Conservation (phyloP, 768 basidiomycete genomes). For the Pulveroboletus sp. region DNA sequence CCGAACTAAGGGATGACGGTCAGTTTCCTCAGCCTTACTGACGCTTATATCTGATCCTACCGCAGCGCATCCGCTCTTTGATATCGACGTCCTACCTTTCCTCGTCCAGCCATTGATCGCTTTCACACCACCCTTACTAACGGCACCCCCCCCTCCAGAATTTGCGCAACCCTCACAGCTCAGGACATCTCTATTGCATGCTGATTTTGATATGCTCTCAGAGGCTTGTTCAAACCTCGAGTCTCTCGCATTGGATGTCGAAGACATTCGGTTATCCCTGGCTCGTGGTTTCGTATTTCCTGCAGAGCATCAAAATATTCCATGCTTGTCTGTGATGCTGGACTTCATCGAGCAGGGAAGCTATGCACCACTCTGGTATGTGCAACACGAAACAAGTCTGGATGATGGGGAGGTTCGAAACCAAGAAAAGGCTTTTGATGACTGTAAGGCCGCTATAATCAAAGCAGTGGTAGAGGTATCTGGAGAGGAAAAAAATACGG, state of each 20-base stretch:
- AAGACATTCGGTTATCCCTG: conserved; percentile 68
- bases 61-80: conserved; percentile 55
- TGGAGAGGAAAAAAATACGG: conserved; percentile 74
- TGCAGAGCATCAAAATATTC: conserved; percentile 50
- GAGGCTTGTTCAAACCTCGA: conserved; percentile 75
- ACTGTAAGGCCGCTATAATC: conserved; percentile 82
- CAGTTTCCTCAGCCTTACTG: conserved; percentile 8
- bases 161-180: conserved; percentile 40
- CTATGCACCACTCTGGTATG: conserved; percentile 64
- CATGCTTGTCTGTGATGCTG: conserved; percentile 61
- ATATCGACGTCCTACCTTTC: conserved; percentile 58
- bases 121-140: conserved; percentile 54
- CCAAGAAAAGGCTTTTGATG: conserved; percentile 70
- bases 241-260: conserved; percentile 72
- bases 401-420: conserved; percentile 46
- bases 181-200: conserved; percentile 46
- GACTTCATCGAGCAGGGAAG: conserved; percentile 71
- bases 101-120: conserved; percentile 55
- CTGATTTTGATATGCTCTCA: conserved; percentile 71
- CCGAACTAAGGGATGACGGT: conserved; percentile 72
- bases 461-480: conserved; percentile 83
- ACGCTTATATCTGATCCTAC: conserved; percentile 1
- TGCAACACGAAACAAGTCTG: conserved; percentile 30
- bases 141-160: conserved; percentile 34
- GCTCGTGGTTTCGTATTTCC: conserved; percentile 62